phyloP scores from a whole-genome alignment of 2,329 filamentous ascomycete species.

The Leptographium procerum region DNA sequence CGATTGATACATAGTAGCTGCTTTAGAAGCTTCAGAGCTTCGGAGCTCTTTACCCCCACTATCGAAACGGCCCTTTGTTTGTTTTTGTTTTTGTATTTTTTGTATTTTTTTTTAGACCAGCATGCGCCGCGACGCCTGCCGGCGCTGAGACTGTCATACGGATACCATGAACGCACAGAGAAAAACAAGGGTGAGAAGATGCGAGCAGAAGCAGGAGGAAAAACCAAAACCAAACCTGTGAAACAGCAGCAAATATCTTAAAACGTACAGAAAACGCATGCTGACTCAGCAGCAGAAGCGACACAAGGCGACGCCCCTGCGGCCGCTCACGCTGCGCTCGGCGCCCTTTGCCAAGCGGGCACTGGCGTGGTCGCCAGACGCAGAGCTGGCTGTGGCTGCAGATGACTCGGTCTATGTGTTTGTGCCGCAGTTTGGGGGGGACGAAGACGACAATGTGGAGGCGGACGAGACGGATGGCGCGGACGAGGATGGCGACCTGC shows the following conservation, averaged over 20 bases:
- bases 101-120: neutral
- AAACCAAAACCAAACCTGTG: too few relatives aligned
- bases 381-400: slow-evolving; percentile 44
- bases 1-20: too few relatives aligned
- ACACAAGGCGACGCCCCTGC: slow-evolving; percentile 25
- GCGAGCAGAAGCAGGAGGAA: neutral
- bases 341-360: slow-evolving; percentile 23
- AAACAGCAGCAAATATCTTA: too few relatives aligned
- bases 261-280: neutral
- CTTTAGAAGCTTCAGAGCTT: too few relatives aligned
- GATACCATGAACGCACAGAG: neutral
- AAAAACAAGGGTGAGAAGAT: neutral
- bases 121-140: neutral
- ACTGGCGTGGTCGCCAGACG: slow-evolving; percentile 44
- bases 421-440: slow-evolving; percentile 31
- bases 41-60: neutral
- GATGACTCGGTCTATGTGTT: slow-evolving; percentile 43
- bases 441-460: slow-evolving; percentile 2
- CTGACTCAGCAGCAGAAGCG: neutral
- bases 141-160: too few relatives aligned
- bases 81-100: neutral
- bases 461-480: slow-evolving; percentile 3
- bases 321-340: slow-evolving; percentile 20
- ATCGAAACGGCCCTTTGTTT: too few relatives aligned
- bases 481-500: slow-evolving; percentile 15